phyloP scores from a whole-genome alignment of 2,329 filamentous ascomycete species.

The Atkinsonella texensis region DNA sequence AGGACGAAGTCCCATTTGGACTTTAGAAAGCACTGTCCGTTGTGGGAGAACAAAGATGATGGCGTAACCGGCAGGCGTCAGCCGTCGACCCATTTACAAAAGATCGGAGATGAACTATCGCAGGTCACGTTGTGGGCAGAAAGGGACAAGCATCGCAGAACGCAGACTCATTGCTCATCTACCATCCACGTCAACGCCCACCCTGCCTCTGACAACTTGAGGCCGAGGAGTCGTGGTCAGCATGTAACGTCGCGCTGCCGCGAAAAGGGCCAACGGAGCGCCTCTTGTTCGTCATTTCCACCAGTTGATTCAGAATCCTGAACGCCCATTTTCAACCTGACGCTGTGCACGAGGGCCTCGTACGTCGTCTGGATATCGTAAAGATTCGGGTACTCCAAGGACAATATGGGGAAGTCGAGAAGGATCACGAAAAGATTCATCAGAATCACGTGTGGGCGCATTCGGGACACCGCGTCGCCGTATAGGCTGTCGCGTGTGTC shows the following conservation, averaged over 20 bases:
- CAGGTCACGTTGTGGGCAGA: background rate
- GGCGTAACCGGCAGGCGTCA: no score
- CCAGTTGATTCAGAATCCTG: slow-evolving; percentile 20
- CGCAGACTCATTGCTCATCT: background rate
- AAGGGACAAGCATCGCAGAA: background rate
- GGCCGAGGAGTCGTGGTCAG: background rate
- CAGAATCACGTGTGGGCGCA: slow-evolving; percentile 24
- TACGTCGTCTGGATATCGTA: slow-evolving; percentile 20
- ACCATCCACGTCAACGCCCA: background rate
- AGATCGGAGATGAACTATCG: background rate
- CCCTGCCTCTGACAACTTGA: background rate
- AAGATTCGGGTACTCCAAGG: slow-evolving; percentile 16
- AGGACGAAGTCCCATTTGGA: no score
- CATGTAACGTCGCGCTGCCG: background rate
- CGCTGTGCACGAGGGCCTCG: slow-evolving; percentile 20
- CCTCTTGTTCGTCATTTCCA: slow-evolving; percentile 12
- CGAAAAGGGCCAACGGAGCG: background rate
- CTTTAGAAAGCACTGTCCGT: no score
- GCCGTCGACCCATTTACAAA: no score
- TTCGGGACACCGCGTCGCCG: slow-evolving; percentile 13
- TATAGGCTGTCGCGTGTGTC: slow-evolving; percentile 19
- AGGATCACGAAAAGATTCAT: slow-evolving; percentile 29
- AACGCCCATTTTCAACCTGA: slow-evolving; percentile 24
- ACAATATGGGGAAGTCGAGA: slow-evolving; percentile 25
- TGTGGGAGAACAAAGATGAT: background rate